Percentiles rank a stretch among this genome's conserved stretches.
Conservation (phyloP, 2,329 filamentous ascomycete genomes). For the Neospermospora avenae region DNA sequence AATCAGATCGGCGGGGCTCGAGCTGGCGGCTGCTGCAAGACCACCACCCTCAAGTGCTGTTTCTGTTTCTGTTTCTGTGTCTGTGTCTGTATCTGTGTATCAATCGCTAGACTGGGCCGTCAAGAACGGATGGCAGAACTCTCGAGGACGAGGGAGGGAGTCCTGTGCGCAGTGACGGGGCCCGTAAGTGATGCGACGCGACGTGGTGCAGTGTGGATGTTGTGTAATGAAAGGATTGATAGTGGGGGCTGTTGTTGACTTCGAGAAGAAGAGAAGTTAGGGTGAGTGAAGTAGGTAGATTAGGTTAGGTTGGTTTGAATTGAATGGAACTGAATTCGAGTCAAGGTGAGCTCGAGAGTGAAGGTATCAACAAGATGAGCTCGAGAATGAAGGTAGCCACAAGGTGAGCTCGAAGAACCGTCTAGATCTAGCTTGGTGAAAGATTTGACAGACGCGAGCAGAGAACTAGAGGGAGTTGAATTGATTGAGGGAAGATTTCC, state of each 20-base stretch:
- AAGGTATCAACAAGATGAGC: too few species aligned
- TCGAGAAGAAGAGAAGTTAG: not conserved
- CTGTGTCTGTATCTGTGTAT: not conserved
- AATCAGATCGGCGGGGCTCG: not conserved
- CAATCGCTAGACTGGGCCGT: not conserved
- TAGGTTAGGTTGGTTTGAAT: too few species aligned
- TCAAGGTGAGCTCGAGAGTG: too few species aligned
- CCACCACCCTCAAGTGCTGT: not conserved
- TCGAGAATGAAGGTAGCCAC: too few species aligned
- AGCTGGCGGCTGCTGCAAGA: slow-evolving; percentile 4
- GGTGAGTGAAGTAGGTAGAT: not conserved
- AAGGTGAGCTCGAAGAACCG: not conserved
- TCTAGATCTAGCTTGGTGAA: not conserved
- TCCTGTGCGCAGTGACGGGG: not conserved
- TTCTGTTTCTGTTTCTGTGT: not conserved
- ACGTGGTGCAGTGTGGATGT: not conserved
- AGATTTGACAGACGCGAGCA: not conserved
- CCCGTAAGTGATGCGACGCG: not conserved
- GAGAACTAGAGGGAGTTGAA: not conserved
- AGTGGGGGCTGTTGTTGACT: not conserved
- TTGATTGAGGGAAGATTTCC: not conserved
- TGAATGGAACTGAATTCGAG: too few species aligned
- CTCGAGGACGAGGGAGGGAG: not conserved
- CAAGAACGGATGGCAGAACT: not conserved
- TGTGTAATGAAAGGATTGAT: not conserved